phyloP scores from a whole-genome alignment of 495 filamentous ascomycete species.

The Immersiella caudata region DNA sequence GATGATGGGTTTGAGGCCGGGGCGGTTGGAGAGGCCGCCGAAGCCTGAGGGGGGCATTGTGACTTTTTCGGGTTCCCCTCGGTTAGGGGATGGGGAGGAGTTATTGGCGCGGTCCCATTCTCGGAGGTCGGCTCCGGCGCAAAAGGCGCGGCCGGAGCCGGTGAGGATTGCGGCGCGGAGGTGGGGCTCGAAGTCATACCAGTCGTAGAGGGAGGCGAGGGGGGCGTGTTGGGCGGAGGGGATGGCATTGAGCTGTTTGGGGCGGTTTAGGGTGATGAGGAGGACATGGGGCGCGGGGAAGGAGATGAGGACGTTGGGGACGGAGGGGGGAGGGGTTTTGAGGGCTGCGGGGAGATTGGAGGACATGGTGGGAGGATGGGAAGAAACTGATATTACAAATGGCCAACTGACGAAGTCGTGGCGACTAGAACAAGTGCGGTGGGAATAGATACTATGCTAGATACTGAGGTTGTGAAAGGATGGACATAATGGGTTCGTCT shows the following conservation, averaged over 20 bases:
- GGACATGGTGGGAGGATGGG: not conserved
- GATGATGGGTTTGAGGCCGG: conserved; percentile 71
- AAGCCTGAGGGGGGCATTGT: conserved; percentile 41
- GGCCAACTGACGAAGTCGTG: not conserved
- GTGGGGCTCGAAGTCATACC: conserved; percentile 60
- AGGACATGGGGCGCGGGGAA: conserved; percentile 61
- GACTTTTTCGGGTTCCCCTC: not conserved
- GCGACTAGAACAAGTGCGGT: not conserved
- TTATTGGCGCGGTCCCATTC: conserved; percentile 45
- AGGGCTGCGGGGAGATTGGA: not conserved
- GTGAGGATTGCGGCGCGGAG: conserved; percentile 61
- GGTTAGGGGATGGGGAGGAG: conserved; percentile 47
- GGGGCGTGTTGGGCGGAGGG: conserved; percentile 52
- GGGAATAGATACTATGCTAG: no score
- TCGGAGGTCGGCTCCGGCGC: conserved; percentile 61
- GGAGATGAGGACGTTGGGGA: conserved; percentile 48
- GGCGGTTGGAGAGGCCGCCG: conserved; percentile 51
- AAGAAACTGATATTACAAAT: not conserved
- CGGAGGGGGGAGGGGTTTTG: conserved; percentile 7
- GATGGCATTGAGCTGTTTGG: conserved; percentile 61
- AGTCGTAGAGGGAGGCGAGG: conserved; percentile 55
- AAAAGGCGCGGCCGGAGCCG: conserved; percentile 57
- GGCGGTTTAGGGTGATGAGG: conserved; percentile 64
- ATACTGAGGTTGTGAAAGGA: no score
- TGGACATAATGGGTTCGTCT: not conserved